Percentiles rank a stretch among this genome's conserved stretches.
These are phyloP conservation scores for Apiotrichum brassicae DNA, from an alignment of 1,284 basidiomycete genomes.

Conservation along the genomic window DNA sequence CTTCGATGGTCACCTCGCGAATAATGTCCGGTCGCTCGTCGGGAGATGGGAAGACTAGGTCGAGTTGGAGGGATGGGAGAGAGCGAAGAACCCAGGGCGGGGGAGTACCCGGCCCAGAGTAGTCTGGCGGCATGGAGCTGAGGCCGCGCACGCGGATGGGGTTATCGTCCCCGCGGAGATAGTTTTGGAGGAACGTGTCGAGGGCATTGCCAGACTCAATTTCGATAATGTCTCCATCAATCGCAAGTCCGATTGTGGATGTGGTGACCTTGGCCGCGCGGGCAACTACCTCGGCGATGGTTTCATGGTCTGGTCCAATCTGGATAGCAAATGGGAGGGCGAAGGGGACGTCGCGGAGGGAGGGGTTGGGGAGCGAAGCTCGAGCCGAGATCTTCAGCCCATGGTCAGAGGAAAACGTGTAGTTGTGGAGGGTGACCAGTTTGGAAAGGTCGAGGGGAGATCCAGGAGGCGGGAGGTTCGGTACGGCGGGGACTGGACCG, in stretches of 20 bases:
- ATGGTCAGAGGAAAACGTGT: constrained; percentile 27
- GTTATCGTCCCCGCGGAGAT: constrained; percentile 34
- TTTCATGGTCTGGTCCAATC: constrained; percentile 14
- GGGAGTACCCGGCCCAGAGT: constrained; percentile 11
- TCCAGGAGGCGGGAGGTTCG: constrained; percentile 38
- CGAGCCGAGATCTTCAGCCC: constrained; percentile 29
- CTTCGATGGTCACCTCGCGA: constrained; percentile 41
- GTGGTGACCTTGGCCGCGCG: constrained; percentile 8
- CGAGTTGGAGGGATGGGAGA: constrained; percentile 26
- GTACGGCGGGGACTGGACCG: constrained; percentile 34
- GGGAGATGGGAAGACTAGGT: constrained; percentile 42
- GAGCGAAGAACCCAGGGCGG: constrained; percentile 34
- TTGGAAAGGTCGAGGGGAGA: constrained; percentile 33
- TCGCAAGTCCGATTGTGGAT: constrained; percentile 21
- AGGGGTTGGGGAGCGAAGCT: constrained; percentile 33
- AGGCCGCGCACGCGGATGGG: constrained; percentile 37
- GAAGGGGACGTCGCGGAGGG: constrained; percentile 30
- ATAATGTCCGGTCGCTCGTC: constrained; percentile 39
- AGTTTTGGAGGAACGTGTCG: constrained; percentile 36
- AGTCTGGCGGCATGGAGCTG: constrained; percentile 6
- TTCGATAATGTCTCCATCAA: constrained; percentile 32
- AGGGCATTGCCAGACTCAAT: constrained; percentile 15
- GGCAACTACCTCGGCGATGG: constrained; percentile 37
- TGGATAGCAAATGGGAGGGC: constrained; percentile 39
- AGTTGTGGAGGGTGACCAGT: constrained; percentile 35